Evolutionary conservation across 2,329 filamentous ascomycete species (phyloP).

Genomic region (Fusarium sublunatum): DNA sequence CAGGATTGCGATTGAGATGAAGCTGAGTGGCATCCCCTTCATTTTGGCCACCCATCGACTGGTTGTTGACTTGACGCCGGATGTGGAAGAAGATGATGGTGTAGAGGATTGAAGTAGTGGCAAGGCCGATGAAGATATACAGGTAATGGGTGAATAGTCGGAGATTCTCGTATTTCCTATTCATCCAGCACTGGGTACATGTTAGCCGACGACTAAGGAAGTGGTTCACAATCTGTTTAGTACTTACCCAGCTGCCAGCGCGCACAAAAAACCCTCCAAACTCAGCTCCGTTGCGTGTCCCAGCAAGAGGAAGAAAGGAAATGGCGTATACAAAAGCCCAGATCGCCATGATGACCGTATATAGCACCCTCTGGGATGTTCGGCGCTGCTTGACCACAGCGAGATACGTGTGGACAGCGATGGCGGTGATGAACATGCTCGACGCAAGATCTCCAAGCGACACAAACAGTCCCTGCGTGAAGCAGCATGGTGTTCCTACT

Average conservation of each 20-base stretch:
- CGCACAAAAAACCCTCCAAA: slow-evolving; percentile 68
- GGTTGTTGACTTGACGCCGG: slow-evolving; percentile 43
- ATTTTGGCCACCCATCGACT: slow-evolving; percentile 15
- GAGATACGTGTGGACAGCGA: slow-evolving; percentile 74
- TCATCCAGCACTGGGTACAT: slow-evolving; percentile 69
- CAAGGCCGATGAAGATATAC: slow-evolving; percentile 66
- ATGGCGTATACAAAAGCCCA: slow-evolving; percentile 72
- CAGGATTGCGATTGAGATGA: slow-evolving; percentile 55
- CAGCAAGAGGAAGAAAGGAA: slow-evolving; percentile 62
- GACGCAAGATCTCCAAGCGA: slow-evolving; percentile 74
- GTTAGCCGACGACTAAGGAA: slow-evolving; percentile 10
- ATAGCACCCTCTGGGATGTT: slow-evolving; percentile 63
- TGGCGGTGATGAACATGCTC: slow-evolving; percentile 73
- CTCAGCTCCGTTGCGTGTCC: slow-evolving; percentile 56
- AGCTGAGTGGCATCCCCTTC: slow-evolving; percentile 27
- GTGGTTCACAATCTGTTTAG: rapidly evolving
- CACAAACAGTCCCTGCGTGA: slow-evolving; percentile 74
- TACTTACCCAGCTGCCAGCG: slow-evolving; percentile 70
- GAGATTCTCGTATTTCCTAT: slow-evolving; percentile 62
- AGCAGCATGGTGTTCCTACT: slow-evolving; percentile 66
- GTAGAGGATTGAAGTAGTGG: slow-evolving; percentile 55
- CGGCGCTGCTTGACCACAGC: slow-evolving; percentile 68
- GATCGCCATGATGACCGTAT: slow-evolving; percentile 57
- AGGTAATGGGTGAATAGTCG: slow-evolving; percentile 72
- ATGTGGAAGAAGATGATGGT: slow-evolving; percentile 55